Conservation (phyloP, 116 monocot genomes). For the Trichopus zeylanicus region DNA sequence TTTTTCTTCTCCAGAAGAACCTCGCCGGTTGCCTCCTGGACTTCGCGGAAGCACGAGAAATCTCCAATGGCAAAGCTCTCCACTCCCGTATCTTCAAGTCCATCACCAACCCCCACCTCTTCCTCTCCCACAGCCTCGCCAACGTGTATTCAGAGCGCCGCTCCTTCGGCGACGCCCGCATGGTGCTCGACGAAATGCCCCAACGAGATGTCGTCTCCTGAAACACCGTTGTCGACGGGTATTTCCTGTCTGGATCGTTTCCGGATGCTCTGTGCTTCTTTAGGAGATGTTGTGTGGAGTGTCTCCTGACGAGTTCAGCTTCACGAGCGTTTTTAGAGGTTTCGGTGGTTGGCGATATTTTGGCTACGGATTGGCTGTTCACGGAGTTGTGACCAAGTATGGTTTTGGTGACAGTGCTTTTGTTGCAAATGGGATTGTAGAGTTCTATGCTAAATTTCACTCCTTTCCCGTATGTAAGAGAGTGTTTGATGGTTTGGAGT, state of each 20-base stretch:
- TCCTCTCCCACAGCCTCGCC: conserved; percentile 10
- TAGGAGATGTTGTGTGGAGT: conserved; percentile 14
- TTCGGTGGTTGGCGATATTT: neutral
- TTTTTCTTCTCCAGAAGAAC: conserved; percentile 8
- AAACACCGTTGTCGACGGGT: conserved; percentile 12
- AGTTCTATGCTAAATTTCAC: conserved; percentile 13
- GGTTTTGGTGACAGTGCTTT: conserved; percentile 11
- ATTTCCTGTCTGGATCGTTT: conserved; percentile 1
- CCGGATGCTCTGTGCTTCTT: neutral
- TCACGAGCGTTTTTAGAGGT: conserved; percentile 4
- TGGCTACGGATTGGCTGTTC: conserved; percentile 2
- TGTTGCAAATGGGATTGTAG: conserved; percentile 18
- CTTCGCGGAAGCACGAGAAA: neutral
- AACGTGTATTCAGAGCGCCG: conserved; percentile 12
- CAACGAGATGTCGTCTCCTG: conserved; percentile 13
- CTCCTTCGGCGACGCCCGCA: neutral
- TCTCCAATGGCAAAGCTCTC: conserved; percentile 3
- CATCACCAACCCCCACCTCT: neutral
- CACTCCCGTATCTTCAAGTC: conserved; percentile 8
- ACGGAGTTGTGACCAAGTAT: conserved; percentile 11
- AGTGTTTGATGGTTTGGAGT: conserved; percentile 12
- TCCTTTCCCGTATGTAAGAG: neutral
- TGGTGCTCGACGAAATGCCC: conserved; percentile 14
- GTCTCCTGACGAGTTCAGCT: conserved; percentile 13
- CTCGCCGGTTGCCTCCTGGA: conserved; percentile 4